Evolutionary conservation across 305 asterid genomes (phyloP), one percentile per base, ranked within the genome.

Genomic region (Solanum hybrid): DNA sequence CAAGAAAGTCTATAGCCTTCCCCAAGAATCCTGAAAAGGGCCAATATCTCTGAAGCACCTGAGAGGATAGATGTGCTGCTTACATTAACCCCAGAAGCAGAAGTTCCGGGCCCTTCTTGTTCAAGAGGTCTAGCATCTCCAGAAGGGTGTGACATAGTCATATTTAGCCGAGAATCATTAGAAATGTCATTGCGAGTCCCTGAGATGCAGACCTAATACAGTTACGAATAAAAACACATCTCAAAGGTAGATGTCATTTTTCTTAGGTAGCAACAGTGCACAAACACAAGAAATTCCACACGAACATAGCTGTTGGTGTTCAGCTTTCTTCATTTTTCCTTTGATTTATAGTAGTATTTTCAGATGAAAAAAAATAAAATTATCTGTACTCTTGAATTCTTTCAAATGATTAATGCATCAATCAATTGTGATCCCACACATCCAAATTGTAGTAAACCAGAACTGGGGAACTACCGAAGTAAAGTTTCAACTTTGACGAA

Each of bases 1-100:
- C 98, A 94, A 79, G 97, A 95, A 90, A 96, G 98, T 91, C 98
- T 94, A 88, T 94, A 96, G 88, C 99, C 98, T 90, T 97, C 99
- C 64, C 99, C 99, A 90, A 97, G 92, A 93, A 94, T 95, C 94
- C 94, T 94, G 89, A 97, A 92, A 86, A 96, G 97, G 60, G 92
- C 88, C 92, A 97, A 88, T 90, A 95, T 88, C 34, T 32, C 34
- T 32, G 34, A 93, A 89, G 96, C 97, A 86, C 98, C 99, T 89
- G 93, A 95, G 77, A 92, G 85, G 85, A 94, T 89, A 91, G 86
- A 92, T 89, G 96, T 91, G 91, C 91, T 91, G 91, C 94, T 93
- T 87, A 90, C 89, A 79, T 89, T 91, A 90, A 91, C 92, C 86
- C 95, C 91, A 87, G 90, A 91, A 72, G 92, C 93, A 88, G 95